Evolutionary conservation across 176 grass and related monocot genomes (phyloP).

Genomic region (Coix lacrymajobi): DNA sequence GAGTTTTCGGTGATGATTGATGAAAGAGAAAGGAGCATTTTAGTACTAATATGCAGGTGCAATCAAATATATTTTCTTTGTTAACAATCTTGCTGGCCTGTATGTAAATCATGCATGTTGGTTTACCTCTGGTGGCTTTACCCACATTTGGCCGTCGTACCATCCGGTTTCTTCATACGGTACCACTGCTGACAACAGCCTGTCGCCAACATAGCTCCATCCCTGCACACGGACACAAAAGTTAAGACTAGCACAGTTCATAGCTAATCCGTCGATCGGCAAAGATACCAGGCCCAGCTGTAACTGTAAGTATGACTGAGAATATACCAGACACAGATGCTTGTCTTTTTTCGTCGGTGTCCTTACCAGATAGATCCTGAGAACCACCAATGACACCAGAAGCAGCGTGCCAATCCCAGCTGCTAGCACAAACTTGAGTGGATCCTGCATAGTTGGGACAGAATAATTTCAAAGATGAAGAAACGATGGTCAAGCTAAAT

Average conservation of each 20-base stretch:
- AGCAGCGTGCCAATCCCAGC: slow-evolving; percentile 87
- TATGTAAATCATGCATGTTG: neutral
- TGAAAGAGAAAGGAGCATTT: neutral
- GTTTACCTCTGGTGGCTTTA: slow-evolving; percentile 86
- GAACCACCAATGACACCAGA: slow-evolving; percentile 68
- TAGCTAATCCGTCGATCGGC: neutral
- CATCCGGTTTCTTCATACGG: slow-evolving; percentile 98
- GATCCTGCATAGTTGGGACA: slow-evolving; percentile 46
- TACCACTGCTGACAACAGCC: slow-evolving; percentile 88
- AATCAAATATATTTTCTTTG: neutral
- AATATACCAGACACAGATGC: neutral
- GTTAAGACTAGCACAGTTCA: neutral
- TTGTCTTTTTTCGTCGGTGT: neutral
- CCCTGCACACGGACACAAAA: slow-evolving; percentile 42
- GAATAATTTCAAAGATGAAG: neutral
- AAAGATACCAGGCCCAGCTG: neutral
- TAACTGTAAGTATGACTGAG: neutral
- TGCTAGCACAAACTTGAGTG: slow-evolving; percentile 74
- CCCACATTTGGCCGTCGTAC: slow-evolving; percentile 99
- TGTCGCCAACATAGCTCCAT: slow-evolving; percentile 96
- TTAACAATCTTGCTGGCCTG: neutral
- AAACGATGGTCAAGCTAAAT: neutral
- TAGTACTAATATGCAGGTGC: neutral
- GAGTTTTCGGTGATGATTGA: neutral
- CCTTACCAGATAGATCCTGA: slow-evolving; percentile 82